Percentiles rank a stretch among this genome's conserved stretches.
phyloP scores from a whole-genome alignment of 2,329 filamentous ascomycete species.

The Stagonosporopsis chrysanthemi region DNA sequence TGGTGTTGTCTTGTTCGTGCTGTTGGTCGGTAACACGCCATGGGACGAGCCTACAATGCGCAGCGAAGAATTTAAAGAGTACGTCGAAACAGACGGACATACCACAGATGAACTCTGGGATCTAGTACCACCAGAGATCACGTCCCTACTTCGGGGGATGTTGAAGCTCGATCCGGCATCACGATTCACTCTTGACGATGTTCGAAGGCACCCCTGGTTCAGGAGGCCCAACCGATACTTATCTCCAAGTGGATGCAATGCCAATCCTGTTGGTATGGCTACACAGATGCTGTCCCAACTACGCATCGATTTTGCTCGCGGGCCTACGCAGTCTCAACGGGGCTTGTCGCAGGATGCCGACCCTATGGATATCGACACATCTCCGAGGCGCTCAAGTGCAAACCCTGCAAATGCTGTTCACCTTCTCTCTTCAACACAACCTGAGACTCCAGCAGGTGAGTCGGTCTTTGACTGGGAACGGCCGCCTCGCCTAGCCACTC shows the following conservation, averaged over 20 bases:
- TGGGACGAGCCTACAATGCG: conserved; percentile 90
- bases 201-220: conserved; percentile 94
- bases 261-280: conserved; percentile 84
- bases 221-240: conserved; percentile 82
- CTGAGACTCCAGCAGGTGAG: conserved; percentile 78
- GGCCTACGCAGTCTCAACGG: conserved; percentile 62
- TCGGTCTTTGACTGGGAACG: conserved; percentile 88
- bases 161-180: conserved; percentile 78
- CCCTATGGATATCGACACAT: conserved; percentile 74
- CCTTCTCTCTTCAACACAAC: conserved; percentile 81
- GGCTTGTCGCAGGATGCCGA: conserved; percentile 55
- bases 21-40: conserved; percentile 94
- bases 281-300: conserved; percentile 93
- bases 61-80: conserved; percentile 93
- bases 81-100: conserved; percentile 77
- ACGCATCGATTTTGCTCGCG: conserved; percentile 82
- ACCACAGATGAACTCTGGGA: conserved; percentile 87
- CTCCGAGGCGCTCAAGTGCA: conserved; percentile 42
- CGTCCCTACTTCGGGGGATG: conserved; percentile 91
- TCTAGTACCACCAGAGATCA: conserved; percentile 73
- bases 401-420: conserved; percentile 44
- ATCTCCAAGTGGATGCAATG: conserved; percentile 73
- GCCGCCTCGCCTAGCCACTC: conserved; percentile 60
- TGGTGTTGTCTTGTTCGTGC: conserved; percentile 95
- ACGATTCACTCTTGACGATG: conserved; percentile 84